phyloP scores from a whole-genome alignment of 441 rosid genomes.

The Rhodomyrtus psidioides region DNA sequence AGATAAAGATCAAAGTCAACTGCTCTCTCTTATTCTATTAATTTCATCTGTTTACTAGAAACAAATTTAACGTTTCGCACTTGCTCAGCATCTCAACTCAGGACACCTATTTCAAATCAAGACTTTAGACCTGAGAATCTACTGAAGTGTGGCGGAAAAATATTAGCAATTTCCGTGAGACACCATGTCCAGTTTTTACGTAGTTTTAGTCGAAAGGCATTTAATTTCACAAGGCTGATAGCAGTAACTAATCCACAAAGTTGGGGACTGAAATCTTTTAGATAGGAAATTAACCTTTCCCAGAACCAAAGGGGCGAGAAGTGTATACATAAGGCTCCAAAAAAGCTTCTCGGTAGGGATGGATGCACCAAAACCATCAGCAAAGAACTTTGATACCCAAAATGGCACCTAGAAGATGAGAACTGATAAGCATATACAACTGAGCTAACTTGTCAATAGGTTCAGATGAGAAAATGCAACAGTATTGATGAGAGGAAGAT shows the following conservation, averaged over 20 bases:
- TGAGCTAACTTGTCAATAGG: background rate
- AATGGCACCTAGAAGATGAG: constrained; percentile 4
- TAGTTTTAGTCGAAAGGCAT: background rate
- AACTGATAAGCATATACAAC: background rate
- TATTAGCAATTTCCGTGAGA: background rate
- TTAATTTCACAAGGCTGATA: background rate
- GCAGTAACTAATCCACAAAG: background rate
- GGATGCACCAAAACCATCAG: constrained; percentile 1
- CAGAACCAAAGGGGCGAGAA: constrained; percentile 1
- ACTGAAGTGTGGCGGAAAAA: background rate
- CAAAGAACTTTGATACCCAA: constrained; percentile 3
- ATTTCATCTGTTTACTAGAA: background rate
- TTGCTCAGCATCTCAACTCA: background rate
- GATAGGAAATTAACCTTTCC: constrained; percentile 3
- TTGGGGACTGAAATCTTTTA: background rate
- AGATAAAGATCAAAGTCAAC: background rate
- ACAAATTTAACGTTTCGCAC: background rate
- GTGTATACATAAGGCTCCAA: constrained; percentile 5
- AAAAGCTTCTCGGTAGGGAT: constrained; percentile 5
- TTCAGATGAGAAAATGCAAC: background rate
- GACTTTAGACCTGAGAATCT: background rate
- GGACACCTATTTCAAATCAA: background rate
- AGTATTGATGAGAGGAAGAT: background rate
- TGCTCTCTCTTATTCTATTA: background rate
- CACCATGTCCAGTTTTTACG: background rate